A percentile compares a stretch with the other conserved stretches of the same genome.
phyloP scores from a whole-genome alignment of 352 stramenopile genomes.

The Globisporangium sylvaticum region DNA sequence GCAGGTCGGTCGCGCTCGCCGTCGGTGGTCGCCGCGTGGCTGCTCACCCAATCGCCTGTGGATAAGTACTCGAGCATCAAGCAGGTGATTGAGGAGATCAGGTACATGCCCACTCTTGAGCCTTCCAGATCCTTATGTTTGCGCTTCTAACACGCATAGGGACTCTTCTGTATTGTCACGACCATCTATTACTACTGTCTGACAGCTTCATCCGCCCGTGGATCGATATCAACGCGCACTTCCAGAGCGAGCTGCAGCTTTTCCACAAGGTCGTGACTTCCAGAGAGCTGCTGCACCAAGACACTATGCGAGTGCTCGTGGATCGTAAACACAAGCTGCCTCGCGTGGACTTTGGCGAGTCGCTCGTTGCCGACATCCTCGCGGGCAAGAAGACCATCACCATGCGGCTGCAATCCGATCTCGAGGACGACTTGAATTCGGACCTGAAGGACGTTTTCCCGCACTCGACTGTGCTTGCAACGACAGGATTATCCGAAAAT shows the following conservation, averaged over 20 bases:
- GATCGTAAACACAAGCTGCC: slow-evolving; percentile 18
- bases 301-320: neutral
- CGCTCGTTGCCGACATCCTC: slow-evolving; percentile 45
- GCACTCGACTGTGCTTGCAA: slow-evolving; percentile 32
- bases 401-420: slow-evolving; percentile 59
- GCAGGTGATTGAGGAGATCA: slow-evolving; percentile 38
- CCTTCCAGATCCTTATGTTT: no score
- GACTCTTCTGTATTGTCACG: no score
- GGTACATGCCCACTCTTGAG: no score
- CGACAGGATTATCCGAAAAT: slow-evolving; percentile 9
- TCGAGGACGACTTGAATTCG: slow-evolving; percentile 45
- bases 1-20: slow-evolving; percentile 61
- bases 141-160: no score
- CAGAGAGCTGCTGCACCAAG: neutral
- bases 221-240: slow-evolving; percentile 65
- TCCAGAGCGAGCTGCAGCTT: slow-evolving; percentile 37
- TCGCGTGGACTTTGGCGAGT: slow-evolving; percentile 48
- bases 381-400: slow-evolving; percentile 49
- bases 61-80: slow-evolving; percentile 22
- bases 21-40: slow-evolving; percentile 48
- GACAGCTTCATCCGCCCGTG: slow-evolving; percentile 55
- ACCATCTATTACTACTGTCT: neutral
- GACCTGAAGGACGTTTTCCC: slow-evolving; percentile 37
- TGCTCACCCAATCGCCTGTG: slow-evolving; percentile 26
- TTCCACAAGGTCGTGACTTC: neutral